Percentiles rank a stretch among this genome's conserved stretches.
phyloP scores from a whole-genome alignment of 148 eudicot species.

The Camellia japonica region DNA sequence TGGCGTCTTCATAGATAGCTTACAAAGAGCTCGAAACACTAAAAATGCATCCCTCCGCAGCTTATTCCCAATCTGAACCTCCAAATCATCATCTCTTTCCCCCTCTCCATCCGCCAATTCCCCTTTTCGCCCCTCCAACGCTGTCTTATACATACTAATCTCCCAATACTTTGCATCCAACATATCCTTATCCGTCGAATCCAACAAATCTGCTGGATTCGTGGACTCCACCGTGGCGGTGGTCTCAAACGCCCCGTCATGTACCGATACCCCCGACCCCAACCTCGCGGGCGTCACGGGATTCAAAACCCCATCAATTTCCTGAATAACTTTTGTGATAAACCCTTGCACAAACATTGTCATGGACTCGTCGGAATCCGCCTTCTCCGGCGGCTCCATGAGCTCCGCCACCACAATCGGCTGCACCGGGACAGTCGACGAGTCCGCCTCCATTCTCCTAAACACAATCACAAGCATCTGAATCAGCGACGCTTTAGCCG shows the following conservation, averaged over 20 bases:
- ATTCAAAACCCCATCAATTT: conserved; percentile 76
- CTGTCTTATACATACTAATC: conserved; percentile 95
- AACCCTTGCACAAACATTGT: conserved; percentile 92
- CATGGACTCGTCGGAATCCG: conserved; percentile 59
- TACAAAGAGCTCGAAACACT: conserved; percentile 94
- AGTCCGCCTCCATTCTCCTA: conserved; percentile 95
- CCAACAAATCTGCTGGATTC: conserved; percentile 92
- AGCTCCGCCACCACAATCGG: conserved; percentile 98
- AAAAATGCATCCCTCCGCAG: conserved; percentile 87
- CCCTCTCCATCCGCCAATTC: conserved; percentile 80
- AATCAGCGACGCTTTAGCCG: conserved; percentile 87
- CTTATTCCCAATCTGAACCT: conserved; percentile 97
- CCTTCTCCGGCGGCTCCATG: conserved; percentile 79
- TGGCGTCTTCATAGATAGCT: conserved; percentile 96
- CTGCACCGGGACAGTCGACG: conserved; percentile 78
- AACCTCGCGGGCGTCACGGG: conserved; percentile 37
- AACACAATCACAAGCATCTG: conserved; percentile 98
- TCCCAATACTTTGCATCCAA: conserved; percentile 99
- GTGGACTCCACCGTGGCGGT: conserved; percentile 85
- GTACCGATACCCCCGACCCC: conserved; percentile 42
- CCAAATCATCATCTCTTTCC: conserved; percentile 89
- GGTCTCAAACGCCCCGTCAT: conserved; percentile 94
- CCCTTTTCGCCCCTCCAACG: conserved; percentile 93
- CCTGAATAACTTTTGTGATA: conserved; percentile 78
- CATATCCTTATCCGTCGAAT: conserved; percentile 98